Evolutionary conservation across 176 grass and related monocot genomes (phyloP), one percentile per base, ranked within the genome.

Genomic region (Thinopyrum elongatum): DNA sequence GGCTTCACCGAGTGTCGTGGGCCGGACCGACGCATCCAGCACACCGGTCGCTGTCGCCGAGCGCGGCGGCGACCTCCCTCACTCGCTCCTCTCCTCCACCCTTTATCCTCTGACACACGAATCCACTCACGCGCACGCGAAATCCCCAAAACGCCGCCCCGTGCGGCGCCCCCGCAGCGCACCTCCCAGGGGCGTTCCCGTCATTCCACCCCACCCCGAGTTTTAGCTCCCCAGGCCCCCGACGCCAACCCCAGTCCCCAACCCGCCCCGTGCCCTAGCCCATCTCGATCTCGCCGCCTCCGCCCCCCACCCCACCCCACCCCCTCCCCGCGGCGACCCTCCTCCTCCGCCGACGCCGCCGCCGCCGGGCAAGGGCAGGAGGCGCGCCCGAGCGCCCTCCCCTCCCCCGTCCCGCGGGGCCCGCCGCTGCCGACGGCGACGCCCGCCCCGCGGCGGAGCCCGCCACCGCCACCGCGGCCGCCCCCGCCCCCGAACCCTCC

Each of bases 261-360:
- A 41, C 61, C 73, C 53, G 53, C 73, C 73, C 46, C 72, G 44
- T 78, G 74, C 83, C 83, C 74, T 78, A 85, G 82, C 29, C 29
- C 42, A 8, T 33, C 74, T 77, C 83, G 74, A 85, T 85, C 83
- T 78, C 83, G 83, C 74, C 74, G 83, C 63, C 74, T 19, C 74
- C 68, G 4, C 39, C 22, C 2, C 23, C 71, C 2, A n/a, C 71
- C 57, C 7, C 27, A 41, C 69, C 23, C 70, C 2, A 38, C 71
- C 58, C 8, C 28, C 36, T 11, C 57, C 74, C 46, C 14, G 46
- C 46, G 46, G 46, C 46, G 16, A 55, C 51, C 67, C 16, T n/a
- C 22, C 39, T 0, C 13, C 70, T 33, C 74, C 59, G 39, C 82
- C 71, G 12, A 26, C 74, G 25, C 61, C 61, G 62, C 13, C 28